These are phyloP conservation scores for Rhizophora mangle DNA, from an alignment of 345 rosid species.

Conservation along the genomic window DNA sequence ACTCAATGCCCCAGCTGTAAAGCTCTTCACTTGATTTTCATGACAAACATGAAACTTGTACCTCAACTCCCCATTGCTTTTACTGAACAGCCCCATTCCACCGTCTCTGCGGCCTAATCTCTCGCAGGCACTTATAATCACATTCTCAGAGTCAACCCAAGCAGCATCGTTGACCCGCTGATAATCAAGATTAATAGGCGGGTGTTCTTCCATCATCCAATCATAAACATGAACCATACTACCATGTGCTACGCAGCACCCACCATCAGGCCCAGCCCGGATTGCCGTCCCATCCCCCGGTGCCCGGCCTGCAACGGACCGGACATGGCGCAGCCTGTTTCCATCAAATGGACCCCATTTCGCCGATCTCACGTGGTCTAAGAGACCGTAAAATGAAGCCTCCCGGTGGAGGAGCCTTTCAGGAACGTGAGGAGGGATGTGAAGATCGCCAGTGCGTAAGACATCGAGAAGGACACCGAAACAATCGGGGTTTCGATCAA, in stretches of 20 bases:
- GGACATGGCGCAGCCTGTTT: constrained; percentile 52
- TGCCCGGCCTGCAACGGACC: constrained; percentile 70
- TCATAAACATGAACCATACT: constrained; percentile 83
- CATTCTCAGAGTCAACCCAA: constrained; percentile 58
- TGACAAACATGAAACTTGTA: constrained; percentile 72
- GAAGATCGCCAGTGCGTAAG: constrained; percentile 93
- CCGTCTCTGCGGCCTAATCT: constrained; percentile 82
- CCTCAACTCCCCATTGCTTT: constrained; percentile 66
- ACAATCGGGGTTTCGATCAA: constrained; percentile 89
- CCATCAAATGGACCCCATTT: constrained; percentile 89
- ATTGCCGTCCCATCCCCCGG: constrained; percentile 97
- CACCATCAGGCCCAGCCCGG: constrained; percentile 90
- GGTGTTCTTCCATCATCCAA: constrained; percentile 88
- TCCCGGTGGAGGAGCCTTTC: constrained; percentile 73
- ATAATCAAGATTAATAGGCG: constrained; percentile 69
- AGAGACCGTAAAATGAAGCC: constrained; percentile 77
- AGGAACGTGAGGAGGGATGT: constrained; percentile 59
- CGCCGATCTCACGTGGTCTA: constrained; percentile 72
- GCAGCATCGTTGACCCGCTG: constrained; percentile 92
- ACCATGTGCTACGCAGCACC: constrained; percentile 94
- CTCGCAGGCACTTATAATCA: constrained; percentile 74
- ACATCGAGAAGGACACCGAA: constrained; percentile 89
- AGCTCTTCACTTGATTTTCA: constrained; percentile 69
- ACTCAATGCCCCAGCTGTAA: constrained; percentile 82
- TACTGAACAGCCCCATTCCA: constrained; percentile 87